phyloP scores from a whole-genome alignment of 441 rosid species.

The Codiaeum variegatum region DNA sequence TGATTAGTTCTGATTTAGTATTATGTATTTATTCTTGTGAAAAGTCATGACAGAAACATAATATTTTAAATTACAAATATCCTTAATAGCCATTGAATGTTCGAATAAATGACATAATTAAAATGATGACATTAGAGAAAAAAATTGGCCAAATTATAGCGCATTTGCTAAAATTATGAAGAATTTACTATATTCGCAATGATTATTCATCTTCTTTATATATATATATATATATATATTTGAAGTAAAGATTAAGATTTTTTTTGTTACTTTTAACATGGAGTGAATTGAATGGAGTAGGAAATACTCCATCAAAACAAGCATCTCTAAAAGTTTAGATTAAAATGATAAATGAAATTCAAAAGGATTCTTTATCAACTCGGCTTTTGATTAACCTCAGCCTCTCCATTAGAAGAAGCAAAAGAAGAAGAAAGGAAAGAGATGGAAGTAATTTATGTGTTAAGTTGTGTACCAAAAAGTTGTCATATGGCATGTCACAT shows the following conservation, averaged over 20 bases:
- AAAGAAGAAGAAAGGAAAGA: no score
- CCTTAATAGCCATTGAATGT: constrained; percentile 43
- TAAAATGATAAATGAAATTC: constrained; percentile 59
- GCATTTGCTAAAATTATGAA: constrained; percentile 57
- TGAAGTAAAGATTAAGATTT: neutral
- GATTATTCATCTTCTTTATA: neutral
- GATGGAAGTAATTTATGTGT: no score
- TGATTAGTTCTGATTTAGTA: neutral
- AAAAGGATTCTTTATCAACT: constrained; percentile 61
- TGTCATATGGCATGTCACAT: no score
- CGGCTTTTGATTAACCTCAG: no score
- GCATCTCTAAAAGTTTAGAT: constrained; percentile 67
- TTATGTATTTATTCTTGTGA: no score
- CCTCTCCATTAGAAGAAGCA: no score
- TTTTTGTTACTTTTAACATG: constrained; percentile 29
- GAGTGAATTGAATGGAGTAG: constrained; percentile 67
- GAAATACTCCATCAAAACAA: constrained; percentile 51
- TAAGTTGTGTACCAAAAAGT: no score
- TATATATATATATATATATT: no score
- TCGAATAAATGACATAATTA: constrained; percentile 53
- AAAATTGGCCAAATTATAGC: constrained; percentile 77
- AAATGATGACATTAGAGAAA: constrained; percentile 67
- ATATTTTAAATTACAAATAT: constrained; percentile 56
- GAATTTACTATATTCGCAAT: constrained; percentile 61
- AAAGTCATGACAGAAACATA: constrained; percentile 29